phyloP scores from a whole-genome alignment of 2,329 filamentous ascomycete genomes.

The Zymoseptoria ardabiliae region DNA sequence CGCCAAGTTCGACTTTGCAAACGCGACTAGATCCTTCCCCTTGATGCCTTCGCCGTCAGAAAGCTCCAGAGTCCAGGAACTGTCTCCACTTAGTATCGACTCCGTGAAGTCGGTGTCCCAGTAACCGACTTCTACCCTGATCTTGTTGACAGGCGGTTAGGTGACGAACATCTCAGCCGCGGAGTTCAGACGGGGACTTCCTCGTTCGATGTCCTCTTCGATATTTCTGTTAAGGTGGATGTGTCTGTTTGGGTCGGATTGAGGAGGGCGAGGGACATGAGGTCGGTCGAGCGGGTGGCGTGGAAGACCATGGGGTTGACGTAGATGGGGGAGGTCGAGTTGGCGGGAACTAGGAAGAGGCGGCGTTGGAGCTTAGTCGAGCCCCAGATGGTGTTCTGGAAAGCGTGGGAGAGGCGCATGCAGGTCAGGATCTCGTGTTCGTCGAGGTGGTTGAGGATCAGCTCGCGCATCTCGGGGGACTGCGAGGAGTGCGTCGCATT shows the following conservation, averaged over 20 bases:
- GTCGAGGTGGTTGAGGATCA: not conserved
- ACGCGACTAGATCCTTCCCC: not conserved
- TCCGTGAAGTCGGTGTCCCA: no score
- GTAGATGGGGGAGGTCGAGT: not conserved
- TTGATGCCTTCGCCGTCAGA: not conserved
- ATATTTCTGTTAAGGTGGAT: no score
- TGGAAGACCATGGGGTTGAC: not conserved
- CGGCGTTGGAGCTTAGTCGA: not conserved
- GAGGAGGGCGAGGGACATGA: not conserved
- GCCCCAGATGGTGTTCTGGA: not conserved
- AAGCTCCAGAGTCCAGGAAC: no score
- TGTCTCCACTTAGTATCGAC: no score
- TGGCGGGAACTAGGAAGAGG: not conserved
- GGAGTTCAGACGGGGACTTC: not conserved
- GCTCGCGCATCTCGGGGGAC: constrained; percentile 2
- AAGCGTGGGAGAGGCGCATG: not conserved
- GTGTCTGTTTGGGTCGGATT: no score
- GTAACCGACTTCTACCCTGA: not conserved
- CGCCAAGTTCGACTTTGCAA: not conserved
- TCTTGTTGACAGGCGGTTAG: not conserved
- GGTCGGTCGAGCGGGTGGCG: not conserved
- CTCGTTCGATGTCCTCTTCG: no score
- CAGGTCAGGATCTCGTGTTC: not conserved
- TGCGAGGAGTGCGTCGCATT: not conserved
- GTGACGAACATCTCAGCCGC: not conserved